Evolutionary conservation across 2,329 filamentous ascomycete genomes (phyloP).

Genomic region (Camptophora hylomeconis): DNA sequence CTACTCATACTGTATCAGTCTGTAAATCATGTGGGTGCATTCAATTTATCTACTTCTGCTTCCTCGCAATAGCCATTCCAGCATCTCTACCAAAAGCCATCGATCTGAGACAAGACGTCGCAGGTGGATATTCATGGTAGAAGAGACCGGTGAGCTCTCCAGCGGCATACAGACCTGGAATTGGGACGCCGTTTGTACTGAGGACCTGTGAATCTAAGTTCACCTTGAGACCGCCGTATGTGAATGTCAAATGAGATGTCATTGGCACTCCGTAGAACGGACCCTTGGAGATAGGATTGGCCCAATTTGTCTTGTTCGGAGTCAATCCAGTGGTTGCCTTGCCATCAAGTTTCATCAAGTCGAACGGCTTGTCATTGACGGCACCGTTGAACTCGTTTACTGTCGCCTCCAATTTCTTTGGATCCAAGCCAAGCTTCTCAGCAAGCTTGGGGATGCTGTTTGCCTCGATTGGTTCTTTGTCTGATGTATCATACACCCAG

Average conservation of each 20-base stretch:
- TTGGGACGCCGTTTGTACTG: slow-evolving; percentile 27
- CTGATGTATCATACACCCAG: slow-evolving; percentile 32
- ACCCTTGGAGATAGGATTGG: slow-evolving; percentile 21
- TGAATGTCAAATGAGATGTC: slow-evolving; percentile 20
- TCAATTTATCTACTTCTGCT: no score
- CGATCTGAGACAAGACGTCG: slow-evolving; percentile 12
- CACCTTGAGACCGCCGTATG: slow-evolving; percentile 28
- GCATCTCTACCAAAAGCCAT: slow-evolving; percentile 13
- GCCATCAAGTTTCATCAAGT: slow-evolving; percentile 29
- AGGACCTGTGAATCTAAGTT: slow-evolving; percentile 27
- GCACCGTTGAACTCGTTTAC: slow-evolving; percentile 28
- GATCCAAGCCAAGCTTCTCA: slow-evolving; percentile 25
- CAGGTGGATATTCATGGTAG: slow-evolving; percentile 13
- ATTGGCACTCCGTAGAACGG: slow-evolving; percentile 27
- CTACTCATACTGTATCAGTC: no score
- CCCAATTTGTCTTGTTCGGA: slow-evolving; percentile 30
- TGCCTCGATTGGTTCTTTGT: slow-evolving; percentile 27
- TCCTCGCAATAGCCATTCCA: slow-evolving; percentile 4
- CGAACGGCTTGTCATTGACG: slow-evolving; percentile 25
- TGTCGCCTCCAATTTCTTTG: slow-evolving; percentile 25
- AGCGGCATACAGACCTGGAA: slow-evolving; percentile 20
- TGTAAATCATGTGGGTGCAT: no score
- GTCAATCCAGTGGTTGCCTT: slow-evolving; percentile 26
- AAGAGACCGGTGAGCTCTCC: slow-evolving; percentile 13
- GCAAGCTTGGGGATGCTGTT: slow-evolving; percentile 29